Evolutionary conservation across 345 rosid species (phyloP).

Genomic region (Salix suchowensis): DNA sequence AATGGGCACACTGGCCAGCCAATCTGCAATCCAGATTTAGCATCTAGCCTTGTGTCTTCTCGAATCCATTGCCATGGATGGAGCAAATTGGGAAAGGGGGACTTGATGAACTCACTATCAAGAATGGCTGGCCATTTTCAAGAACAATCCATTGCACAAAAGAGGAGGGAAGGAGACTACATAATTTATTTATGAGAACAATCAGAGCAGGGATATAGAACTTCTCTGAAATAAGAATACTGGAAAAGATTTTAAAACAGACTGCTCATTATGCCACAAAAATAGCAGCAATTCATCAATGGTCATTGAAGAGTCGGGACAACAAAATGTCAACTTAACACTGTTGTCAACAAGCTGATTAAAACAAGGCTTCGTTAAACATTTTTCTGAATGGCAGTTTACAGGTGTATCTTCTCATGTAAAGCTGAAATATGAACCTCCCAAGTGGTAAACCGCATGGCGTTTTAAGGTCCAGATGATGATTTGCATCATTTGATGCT

Average conservation of each 20-base stretch:
- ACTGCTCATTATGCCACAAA: too few relatives aligned
- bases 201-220: too few relatives aligned
- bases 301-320: too few relatives aligned
- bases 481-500: conserved; percentile 51
- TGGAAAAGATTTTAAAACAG: too few relatives aligned
- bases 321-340: too few relatives aligned
- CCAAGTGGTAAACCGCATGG: not conserved
- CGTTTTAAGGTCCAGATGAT: not conserved
- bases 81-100: not conserved
- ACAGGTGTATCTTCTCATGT: not conserved
- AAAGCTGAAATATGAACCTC: conserved; percentile 5
- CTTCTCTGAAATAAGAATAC: too few relatives aligned
- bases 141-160: not conserved
- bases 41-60: conserved; percentile 3
- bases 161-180: too few relatives aligned
- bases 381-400: not conserved
- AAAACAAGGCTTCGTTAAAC: too few relatives aligned
- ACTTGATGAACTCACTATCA: not conserved
- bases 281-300: too few relatives aligned
- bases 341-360: too few relatives aligned
- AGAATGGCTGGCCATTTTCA: not conserved
- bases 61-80: not conserved
- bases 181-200: too few relatives aligned
- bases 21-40: conserved; percentile 9
- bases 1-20: conserved; percentile 3